Percentiles rank a stretch among this genome's conserved stretches.
phyloP scores from a whole-genome alignment of 192 early-diverging fungal genomes.

The Umbelopsis ramanniana region DNA sequence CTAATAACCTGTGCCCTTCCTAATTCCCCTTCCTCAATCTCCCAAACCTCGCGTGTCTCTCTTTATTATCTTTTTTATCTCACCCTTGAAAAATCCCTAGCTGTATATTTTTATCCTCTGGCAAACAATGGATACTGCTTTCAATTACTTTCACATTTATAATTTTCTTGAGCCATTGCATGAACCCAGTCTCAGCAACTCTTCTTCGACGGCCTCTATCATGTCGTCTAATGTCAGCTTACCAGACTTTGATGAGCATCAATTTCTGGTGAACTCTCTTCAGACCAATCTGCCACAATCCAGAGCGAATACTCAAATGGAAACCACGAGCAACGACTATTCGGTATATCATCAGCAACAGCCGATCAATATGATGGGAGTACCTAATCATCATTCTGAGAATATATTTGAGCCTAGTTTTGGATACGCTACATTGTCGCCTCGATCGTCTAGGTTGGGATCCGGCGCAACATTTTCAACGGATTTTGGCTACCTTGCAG shows the following conservation, averaged over 20 bases:
- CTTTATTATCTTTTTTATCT: neutral
- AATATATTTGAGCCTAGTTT: constrained; percentile 3
- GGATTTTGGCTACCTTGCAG: constrained; percentile 14
- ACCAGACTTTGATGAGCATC: constrained; percentile 10
- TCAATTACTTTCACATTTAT: constrained; percentile 18
- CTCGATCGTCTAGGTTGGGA: neutral
- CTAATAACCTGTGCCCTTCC: neutral
- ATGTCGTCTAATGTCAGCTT: constrained; percentile 21
- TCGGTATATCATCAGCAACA: constrained; percentile 1
- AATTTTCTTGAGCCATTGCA: constrained; percentile 16
- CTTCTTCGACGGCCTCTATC: constrained; percentile 5
- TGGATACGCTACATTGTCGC: constrained; percentile 10
- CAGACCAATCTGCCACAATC: neutral
- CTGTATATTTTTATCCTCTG: constrained; percentile 1
- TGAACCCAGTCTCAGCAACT: constrained; percentile 22
- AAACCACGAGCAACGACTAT: neutral
- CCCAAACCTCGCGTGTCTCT: constrained; percentile 10
- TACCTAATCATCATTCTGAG: neutral
- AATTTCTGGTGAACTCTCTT: constrained; percentile 7
- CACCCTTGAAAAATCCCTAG: constrained; percentile 13
- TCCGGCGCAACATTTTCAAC: neutral
- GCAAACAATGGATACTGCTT: constrained; percentile 19
- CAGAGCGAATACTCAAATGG: neutral
- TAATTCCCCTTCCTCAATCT: neutral
- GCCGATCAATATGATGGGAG: neutral